Percentiles rank a stretch among this genome's conserved stretches.
Evolutionary conservation across 1,284 basidiomycete species (phyloP).

Genomic region (Tetrapyrgos nigripes): DNA sequence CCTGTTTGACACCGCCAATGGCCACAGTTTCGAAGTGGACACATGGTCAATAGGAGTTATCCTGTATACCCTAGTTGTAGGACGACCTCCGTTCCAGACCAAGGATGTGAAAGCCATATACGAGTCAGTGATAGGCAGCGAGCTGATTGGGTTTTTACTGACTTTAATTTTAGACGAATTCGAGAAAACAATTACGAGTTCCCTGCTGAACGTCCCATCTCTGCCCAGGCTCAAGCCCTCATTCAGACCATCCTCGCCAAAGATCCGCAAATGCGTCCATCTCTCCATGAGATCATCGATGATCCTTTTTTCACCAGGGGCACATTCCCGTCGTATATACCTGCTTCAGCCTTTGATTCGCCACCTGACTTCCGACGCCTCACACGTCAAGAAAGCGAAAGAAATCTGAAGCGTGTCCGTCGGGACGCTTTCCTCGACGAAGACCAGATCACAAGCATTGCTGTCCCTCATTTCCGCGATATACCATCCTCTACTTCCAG

Average conservation of each 20-base stretch:
- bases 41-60: constrained; percentile 99
- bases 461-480: constrained; percentile 34
- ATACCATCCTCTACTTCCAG: constrained; percentile 18
- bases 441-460: constrained; percentile 54
- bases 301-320: constrained; percentile 89
- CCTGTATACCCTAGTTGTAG: constrained; percentile 93
- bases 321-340: constrained; percentile 83
- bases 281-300: constrained; percentile 85
- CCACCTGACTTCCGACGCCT: constrained; percentile 81
- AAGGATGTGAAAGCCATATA: constrained; percentile 97
- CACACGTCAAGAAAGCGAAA: constrained; percentile 63
- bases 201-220: constrained; percentile 79
- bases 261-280: constrained; percentile 82
- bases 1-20: constrained; percentile 93
- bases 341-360: constrained; percentile 76
- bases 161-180: constrained; percentile 72
- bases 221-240: constrained; percentile 76
- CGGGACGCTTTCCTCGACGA: constrained; percentile 66
- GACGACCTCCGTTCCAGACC: constrained; percentile 96
- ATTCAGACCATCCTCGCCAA: constrained; percentile 89
- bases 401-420: constrained; percentile 74
- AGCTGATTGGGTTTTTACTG: constrained; percentile 9
- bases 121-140: constrained; percentile 57
- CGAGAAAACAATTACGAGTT: constrained; percentile 95
- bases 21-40: constrained; percentile 98